Percentiles rank a stretch among this genome's conserved stretches.
phyloP scores from a whole-genome alignment of 2,329 filamentous ascomycete genomes.

The Aspergillus sp. region DNA sequence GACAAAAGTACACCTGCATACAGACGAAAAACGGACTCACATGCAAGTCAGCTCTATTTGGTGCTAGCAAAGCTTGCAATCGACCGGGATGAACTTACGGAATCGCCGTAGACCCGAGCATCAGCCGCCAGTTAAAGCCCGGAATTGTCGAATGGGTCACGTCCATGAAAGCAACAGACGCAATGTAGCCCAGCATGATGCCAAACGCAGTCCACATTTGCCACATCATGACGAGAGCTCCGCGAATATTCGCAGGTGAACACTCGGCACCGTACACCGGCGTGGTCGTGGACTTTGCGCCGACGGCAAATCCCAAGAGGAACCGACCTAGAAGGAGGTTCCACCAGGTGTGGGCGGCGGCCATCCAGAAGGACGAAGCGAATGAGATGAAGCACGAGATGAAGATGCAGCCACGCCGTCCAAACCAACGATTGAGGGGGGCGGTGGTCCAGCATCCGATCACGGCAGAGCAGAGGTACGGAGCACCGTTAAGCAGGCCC shows the following conservation, averaged over 20 bases:
- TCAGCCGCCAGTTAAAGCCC: slow-evolving; percentile 65
- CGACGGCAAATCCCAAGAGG: slow-evolving; percentile 74
- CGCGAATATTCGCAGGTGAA: slow-evolving; percentile 66
- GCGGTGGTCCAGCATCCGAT: slow-evolving; percentile 72
- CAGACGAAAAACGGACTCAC: slow-evolving; percentile 35
- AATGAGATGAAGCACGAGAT: slow-evolving; percentile 70
- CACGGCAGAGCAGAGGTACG: slow-evolving; percentile 64
- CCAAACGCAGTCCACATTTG: slow-evolving; percentile 58
- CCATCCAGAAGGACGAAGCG: slow-evolving; percentile 54
- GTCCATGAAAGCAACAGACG: slow-evolving; percentile 61
- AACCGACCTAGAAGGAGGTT: slow-evolving; percentile 70
- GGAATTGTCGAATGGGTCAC: slow-evolving; percentile 54
- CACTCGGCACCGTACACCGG: slow-evolving; percentile 77
- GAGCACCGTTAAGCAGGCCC: slow-evolving; percentile 60
- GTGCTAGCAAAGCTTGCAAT: background rate
- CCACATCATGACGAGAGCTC: slow-evolving; percentile 81
- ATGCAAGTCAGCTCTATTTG: background rate
- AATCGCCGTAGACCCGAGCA: slow-evolving; percentile 67
- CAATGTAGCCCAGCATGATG: slow-evolving; percentile 57
- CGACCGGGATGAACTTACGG: slow-evolving; percentile 31
- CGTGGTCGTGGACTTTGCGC: slow-evolving; percentile 70
- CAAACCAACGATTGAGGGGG: slow-evolving; percentile 69
- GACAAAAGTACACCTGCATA: slow-evolving; percentile 63
- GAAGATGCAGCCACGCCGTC: slow-evolving; percentile 73
- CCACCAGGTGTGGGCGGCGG: slow-evolving; percentile 69